A percentile compares a stretch with the other conserved stretches of the same genome.
Evolutionary conservation across 106 monocot species (phyloP).

Genomic region (Dactylorhiza incarnata): DNA sequence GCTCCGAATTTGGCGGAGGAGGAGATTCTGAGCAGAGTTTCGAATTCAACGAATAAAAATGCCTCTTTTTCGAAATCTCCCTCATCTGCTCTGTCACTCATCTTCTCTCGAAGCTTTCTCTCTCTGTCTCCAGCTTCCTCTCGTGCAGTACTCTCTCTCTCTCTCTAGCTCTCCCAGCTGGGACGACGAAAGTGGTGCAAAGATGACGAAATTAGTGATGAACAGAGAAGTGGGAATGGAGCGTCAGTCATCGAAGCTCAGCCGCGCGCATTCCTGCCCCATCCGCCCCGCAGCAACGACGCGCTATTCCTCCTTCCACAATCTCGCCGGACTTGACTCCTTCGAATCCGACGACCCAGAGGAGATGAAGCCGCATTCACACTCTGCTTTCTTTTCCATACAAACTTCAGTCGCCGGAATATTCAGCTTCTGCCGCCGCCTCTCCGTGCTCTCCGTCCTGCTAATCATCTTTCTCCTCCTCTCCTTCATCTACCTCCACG

Average conservation of each 20-base stretch:
- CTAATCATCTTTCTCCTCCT: too few relatives aligned
- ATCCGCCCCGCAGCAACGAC: too few relatives aligned
- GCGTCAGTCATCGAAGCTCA: slow-evolving; percentile 25
- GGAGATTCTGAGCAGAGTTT: too few relatives aligned
- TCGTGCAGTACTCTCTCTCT: too few relatives aligned
- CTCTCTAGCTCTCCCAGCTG: too few relatives aligned
- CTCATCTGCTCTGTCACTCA: background rate
- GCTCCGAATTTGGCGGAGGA: background rate
- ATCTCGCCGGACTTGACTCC: slow-evolving; percentile 21
- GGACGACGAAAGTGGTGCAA: too few relatives aligned
- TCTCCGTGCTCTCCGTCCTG: too few relatives aligned
- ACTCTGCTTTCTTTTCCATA: background rate
- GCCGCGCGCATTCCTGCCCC: slow-evolving; percentile 49
- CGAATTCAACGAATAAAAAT: background rate
- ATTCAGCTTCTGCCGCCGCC: too few relatives aligned
- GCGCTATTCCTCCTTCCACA: slow-evolving; percentile 40
- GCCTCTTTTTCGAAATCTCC: too few relatives aligned
- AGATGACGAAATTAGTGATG: background rate
- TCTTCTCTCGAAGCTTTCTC: background rate
- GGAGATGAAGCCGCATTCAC: slow-evolving; percentile 1
- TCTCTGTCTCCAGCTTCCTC: too few relatives aligned
- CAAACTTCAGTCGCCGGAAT: too few relatives aligned
- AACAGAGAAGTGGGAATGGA: slow-evolving; percentile 10
- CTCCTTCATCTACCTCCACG: background rate
- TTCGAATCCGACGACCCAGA: slow-evolving; percentile 2